A percentile compares a stretch with the other conserved stretches of the same genome.
phyloP scores from a whole-genome alignment of 1,139 yeast species.

The Yamadazyma oceani region DNA sequence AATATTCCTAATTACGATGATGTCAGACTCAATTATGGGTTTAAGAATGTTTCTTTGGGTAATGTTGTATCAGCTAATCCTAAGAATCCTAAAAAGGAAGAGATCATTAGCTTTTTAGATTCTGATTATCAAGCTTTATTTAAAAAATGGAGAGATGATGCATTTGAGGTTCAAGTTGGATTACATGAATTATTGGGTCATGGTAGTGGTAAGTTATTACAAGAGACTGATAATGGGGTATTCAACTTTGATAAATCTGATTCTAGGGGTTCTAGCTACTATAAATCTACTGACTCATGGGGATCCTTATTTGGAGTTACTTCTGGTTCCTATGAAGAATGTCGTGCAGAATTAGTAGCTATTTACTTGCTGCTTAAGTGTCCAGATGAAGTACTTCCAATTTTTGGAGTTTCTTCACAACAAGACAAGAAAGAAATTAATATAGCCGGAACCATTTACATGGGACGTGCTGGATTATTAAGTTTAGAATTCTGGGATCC shows the following conservation, averaged over 20 bases:
- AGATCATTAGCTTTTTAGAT: constrained; percentile 66
- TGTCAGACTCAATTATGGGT: constrained; percentile 77
- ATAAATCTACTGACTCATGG: constrained; percentile 85
- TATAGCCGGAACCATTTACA: constrained; percentile 66
- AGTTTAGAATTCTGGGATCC: constrained; percentile 91
- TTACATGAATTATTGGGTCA: constrained; percentile 92
- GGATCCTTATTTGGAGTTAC: constrained; percentile 78
- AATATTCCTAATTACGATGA: constrained; percentile 92
- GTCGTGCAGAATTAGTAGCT: constrained; percentile 90
- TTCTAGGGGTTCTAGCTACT: constrained; percentile 67
- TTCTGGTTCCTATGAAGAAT: constrained; percentile 88
- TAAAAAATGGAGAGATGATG: constrained; percentile 73
- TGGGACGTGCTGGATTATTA: constrained; percentile 85
- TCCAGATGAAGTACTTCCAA: constrained; percentile 56
- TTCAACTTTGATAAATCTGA: constrained; percentile 73
- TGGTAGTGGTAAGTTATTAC: constrained; percentile 81
- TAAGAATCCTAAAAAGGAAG: constrained; percentile 61
- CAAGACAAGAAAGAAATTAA: constrained; percentile 64
- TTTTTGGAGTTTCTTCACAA: constrained; percentile 63
- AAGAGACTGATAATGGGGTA: constrained; percentile 59
- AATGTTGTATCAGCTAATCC: constrained; percentile 73
- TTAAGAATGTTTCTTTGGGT: constrained; percentile 86
- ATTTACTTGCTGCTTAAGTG: constrained; percentile 72
- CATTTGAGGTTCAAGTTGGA: constrained; percentile 91
- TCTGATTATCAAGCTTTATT: constrained; percentile 54